A percentile compares a stretch with the other conserved stretches of the same genome.
These are phyloP conservation scores for Lasiodiplodia citricola DNA, from an alignment of 2,329 filamentous ascomycete species.

Conservation along the genomic window DNA sequence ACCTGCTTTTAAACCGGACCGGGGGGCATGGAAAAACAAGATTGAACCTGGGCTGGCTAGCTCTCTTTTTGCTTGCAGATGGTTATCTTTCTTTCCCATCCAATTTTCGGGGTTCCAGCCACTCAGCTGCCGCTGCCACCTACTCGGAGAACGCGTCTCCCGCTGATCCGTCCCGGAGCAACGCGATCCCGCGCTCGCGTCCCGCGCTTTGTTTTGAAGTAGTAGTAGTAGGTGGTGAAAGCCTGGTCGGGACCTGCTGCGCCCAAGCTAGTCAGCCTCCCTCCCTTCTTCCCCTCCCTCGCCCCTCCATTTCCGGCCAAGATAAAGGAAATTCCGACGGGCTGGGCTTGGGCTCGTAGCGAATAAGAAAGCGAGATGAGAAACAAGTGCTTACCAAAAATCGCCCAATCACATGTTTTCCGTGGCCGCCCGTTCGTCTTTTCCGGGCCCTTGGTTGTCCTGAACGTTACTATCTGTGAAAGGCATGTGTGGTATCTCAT, in stretches of 20 bases:
- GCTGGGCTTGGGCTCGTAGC: neutral
- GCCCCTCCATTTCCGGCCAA: neutral
- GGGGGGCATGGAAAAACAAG: neutral
- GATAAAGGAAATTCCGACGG: neutral
- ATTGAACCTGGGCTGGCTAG: neutral
- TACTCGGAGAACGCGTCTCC: neutral
- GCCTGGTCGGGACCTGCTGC: neutral
- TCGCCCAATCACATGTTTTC: neutral
- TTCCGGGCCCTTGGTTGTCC: neutral
- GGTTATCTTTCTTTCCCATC: neutral
- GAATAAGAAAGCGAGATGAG: neutral
- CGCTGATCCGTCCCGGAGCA: neutral
- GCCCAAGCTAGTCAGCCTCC: neutral
- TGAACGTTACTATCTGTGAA: neutral
- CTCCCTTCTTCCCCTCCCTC: neutral
- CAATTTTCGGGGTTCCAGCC: neutral
- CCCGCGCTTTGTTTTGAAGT: too few species aligned
- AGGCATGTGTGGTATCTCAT: neutral
- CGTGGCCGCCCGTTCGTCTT: neutral
- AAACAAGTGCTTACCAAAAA: neutral
- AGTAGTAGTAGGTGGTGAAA: neutral
- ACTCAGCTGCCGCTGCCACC: neutral
- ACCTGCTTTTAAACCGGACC: neutral
- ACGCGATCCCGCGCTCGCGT: neutral
- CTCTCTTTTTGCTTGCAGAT: neutral